These are phyloP conservation scores for Solanum medicagineum DNA, from an alignment of 257 asterid genomes.

Conservation along the genomic window DNA sequence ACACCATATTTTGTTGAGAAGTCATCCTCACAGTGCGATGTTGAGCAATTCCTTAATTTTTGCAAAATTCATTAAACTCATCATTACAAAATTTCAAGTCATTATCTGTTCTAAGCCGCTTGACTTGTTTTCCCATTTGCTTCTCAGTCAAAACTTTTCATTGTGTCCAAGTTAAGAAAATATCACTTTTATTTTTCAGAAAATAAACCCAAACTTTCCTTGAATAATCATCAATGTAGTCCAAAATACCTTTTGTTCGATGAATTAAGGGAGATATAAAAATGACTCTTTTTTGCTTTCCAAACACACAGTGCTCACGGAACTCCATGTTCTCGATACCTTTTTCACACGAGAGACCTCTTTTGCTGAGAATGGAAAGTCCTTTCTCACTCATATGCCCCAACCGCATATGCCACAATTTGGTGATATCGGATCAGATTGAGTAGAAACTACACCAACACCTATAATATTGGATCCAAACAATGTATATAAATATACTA, in stretches of 20 bases:
- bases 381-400: neutral
- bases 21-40: neutral
- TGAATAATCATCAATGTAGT: too few relatives aligned
- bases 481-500: too few relatives aligned
- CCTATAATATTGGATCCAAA: neutral
- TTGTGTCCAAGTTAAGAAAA: neutral
- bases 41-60: neutral
- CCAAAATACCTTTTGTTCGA: too few relatives aligned
- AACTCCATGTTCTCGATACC: neutral
- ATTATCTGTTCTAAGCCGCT: neutral
- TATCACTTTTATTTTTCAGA: too few relatives aligned
- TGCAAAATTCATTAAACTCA: neutral
- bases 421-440: neutral
- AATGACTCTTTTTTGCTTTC: neutral
- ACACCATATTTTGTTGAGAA: neutral
- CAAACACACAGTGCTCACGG: neutral
- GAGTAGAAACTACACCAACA: neutral
- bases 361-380: too few relatives aligned
- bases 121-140: neutral
- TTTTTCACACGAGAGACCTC: too few relatives aligned
- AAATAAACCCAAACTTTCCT: neutral
- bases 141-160: neutral
- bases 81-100: neutral
- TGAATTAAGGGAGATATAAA: too few relatives aligned
- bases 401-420: too few relatives aligned